Conservation (phyloP, 2,329 filamentous ascomycete species). For the Colletotrichum filicis region DNA sequence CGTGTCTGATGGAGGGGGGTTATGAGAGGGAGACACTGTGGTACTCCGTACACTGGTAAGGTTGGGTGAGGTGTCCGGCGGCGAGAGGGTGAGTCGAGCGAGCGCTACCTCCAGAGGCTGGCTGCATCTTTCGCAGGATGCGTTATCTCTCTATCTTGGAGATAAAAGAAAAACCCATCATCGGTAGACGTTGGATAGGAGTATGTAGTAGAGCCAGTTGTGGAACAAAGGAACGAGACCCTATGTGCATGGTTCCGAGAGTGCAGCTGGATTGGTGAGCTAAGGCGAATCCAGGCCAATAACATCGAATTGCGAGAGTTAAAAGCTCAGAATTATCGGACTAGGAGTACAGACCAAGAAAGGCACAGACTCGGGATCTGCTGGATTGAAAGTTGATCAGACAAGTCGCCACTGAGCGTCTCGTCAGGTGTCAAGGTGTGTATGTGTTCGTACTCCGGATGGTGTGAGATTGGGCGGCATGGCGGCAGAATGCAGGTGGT, state of each 20-base stretch:
- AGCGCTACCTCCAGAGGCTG: not conserved
- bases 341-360: not conserved
- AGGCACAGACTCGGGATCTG: slow-evolving; percentile 8
- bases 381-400: slow-evolving; percentile 13
- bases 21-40: not conserved
- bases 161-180: not conserved
- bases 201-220: not conserved
- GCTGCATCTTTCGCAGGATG: not conserved
- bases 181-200: not conserved
- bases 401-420: slow-evolving; percentile 20
- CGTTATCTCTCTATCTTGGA: not conserved
- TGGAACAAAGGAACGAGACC: slow-evolving; percentile 20
- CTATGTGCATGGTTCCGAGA: slow-evolving; percentile 23
- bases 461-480: not conserved
- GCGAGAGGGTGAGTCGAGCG: not conserved
- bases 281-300: slow-evolving; percentile 21
- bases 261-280: slow-evolving; percentile 3
- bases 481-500: slow-evolving; percentile 3
- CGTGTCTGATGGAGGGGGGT: slow-evolving; percentile 14
- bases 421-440: not conserved
- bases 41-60: not conserved
- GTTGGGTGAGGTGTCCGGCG: not conserved
- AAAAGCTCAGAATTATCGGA: not conserved
- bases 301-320: not conserved
- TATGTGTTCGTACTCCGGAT: not conserved